phyloP scores from a whole-genome alignment of 768 basidiomycete species.

The Tubosaeta sp. region DNA sequence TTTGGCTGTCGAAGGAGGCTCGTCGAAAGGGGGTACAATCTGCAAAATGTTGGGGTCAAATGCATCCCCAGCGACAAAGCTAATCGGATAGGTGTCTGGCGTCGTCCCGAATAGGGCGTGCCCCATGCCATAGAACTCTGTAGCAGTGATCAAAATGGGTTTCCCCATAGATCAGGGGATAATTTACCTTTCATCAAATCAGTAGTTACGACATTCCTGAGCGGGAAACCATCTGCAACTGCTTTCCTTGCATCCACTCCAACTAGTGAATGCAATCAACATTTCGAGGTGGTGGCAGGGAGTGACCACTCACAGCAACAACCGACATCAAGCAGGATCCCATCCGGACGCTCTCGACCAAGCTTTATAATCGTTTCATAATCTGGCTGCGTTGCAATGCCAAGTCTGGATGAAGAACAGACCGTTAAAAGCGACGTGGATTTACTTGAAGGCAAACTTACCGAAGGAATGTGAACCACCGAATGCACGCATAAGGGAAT shows the following conservation, averaged over 20 bases:
- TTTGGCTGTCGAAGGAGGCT: too few species aligned
- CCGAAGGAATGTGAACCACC: conserved; percentile 22
- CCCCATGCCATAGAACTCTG: too few species aligned
- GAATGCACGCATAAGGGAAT: conserved; percentile 29
- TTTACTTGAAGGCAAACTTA: not conserved
- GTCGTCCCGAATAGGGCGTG: too few species aligned
- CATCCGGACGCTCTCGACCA: conserved; percentile 32
- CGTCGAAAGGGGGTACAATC: too few species aligned
- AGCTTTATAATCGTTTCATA: conserved; percentile 32
- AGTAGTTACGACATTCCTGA: too few species aligned
- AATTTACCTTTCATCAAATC: too few species aligned
- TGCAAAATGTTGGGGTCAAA: too few species aligned
- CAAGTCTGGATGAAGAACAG: conserved; percentile 3
- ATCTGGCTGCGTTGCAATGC: conserved; percentile 9
- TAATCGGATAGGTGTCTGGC: too few species aligned
- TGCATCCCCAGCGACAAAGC: too few species aligned
- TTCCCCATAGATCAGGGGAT: too few species aligned
- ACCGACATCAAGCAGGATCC: conserved; percentile 43
- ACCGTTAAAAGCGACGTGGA: not conserved
- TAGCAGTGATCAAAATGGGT: too few species aligned
- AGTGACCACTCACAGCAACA: conserved; percentile 37
- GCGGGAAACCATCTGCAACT: conserved; percentile 8
- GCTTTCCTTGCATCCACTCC: conserved; percentile 37
- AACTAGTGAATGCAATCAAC: conserved; percentile 6
- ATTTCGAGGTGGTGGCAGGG: not conserved